Evolutionary conservation across 148 eudicot species (phyloP).

Genomic region (Camellia granthamiana): DNA sequence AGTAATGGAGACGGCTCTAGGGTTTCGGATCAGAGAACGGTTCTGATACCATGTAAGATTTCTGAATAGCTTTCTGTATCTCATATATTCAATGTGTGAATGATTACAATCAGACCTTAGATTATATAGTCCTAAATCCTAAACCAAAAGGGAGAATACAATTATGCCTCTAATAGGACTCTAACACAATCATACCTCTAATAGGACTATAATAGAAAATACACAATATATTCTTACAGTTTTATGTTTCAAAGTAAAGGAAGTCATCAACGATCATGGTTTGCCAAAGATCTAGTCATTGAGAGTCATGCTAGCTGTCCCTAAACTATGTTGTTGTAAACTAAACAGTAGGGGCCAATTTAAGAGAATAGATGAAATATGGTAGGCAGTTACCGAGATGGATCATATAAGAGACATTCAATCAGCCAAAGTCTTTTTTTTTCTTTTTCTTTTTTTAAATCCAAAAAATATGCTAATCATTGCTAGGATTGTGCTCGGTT

Average conservation of each 20-base stretch:
- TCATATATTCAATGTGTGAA: no score
- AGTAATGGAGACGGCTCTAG: no score
- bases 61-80: no score
- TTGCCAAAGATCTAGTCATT: not conserved
- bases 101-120: no score
- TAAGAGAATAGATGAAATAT: not conserved
- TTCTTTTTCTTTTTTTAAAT: not conserved
- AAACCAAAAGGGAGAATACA: no score
- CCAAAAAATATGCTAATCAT: not conserved
- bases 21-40: no score
- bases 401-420: not conserved
- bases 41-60: no score
- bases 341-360: not conserved
- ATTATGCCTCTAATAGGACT: no score
- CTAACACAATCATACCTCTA: no score
- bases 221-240: no score
- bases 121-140: no score
- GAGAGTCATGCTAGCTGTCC: not conserved
- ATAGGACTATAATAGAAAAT: no score
- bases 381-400: not conserved
- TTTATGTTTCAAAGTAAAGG: not conserved
- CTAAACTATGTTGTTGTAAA: not conserved
- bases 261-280: not conserved
- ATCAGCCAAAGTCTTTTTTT: not conserved
- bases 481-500: not conserved